Percentiles rank a stretch among this genome's conserved stretches.
These are phyloP conservation scores for Mallotus japonicus DNA, from an alignment of 441 rosid genomes.

Conservation along the genomic window DNA sequence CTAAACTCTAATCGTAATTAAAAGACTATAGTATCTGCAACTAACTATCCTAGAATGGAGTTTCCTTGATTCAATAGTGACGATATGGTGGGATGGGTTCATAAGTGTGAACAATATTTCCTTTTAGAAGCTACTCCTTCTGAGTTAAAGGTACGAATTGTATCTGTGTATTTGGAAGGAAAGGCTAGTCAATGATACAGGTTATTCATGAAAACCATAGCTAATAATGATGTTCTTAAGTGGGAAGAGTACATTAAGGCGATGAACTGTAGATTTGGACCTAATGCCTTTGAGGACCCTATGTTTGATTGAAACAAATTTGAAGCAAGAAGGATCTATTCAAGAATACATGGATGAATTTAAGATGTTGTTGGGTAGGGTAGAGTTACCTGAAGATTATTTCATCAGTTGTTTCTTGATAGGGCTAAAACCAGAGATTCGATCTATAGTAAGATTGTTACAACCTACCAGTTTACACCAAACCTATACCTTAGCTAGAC, in stretches of 20 bases:
- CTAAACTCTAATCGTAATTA: not conserved
- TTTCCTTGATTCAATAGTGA: not conserved
- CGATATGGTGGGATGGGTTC: not conserved
- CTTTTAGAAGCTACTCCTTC: too few relatives aligned
- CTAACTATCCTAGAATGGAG: not conserved
- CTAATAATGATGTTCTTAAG: not conserved
- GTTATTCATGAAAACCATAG: not conserved
- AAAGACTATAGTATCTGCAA: not conserved
- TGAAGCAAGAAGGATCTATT: not conserved
- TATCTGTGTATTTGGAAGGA: not conserved
- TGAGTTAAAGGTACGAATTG: not conserved
- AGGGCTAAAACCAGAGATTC: not conserved
- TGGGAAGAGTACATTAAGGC: not conserved
- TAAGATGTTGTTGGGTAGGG: not conserved
- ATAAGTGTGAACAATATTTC: not conserved
- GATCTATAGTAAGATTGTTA: too few relatives aligned
- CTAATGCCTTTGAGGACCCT: not conserved
- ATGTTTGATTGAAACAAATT: not conserved
- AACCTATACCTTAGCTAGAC: not conserved
- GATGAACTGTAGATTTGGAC: not conserved
- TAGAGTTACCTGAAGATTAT: not conserved
- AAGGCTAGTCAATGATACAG: not conserved
- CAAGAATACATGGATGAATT: not conserved
- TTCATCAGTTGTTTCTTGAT: too few relatives aligned
- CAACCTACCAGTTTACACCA: not conserved